phyloP scores from a whole-genome alignment of 2,329 filamentous ascomycete species.

The Hymenoscyphus repandus region DNA sequence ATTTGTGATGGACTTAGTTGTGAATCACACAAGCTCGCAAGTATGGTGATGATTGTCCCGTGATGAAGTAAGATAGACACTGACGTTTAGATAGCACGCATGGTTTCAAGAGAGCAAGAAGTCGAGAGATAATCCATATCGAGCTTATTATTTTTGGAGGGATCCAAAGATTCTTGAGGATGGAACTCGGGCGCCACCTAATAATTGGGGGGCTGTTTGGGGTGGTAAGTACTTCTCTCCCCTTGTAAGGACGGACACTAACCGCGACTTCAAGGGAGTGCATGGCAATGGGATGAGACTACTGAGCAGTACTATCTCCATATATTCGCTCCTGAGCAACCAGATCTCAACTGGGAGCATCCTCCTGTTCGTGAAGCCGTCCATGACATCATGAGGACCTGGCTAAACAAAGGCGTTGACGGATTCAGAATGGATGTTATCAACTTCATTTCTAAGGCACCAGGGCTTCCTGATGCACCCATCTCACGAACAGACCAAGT shows the following conservation, averaged over 20 bases:
- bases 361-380: slow-evolving; percentile 60
- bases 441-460: slow-evolving; percentile 60
- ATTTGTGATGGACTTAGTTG: slow-evolving; percentile 66
- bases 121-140: slow-evolving; percentile 42
- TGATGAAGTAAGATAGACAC: background rate
- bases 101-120: slow-evolving; percentile 54
- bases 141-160: slow-evolving; percentile 64
- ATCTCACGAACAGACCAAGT: slow-evolving; percentile 35
- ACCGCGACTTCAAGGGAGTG: slow-evolving; percentile 30
- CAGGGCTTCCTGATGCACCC: slow-evolving; percentile 49
- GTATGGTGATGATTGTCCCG: slow-evolving; percentile 10
- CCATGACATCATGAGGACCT: slow-evolving; percentile 66
- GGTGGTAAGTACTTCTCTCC: slow-evolving; percentile 38
- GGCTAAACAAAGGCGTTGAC: slow-evolving; percentile 59
- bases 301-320: slow-evolving; percentile 51
- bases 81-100: slow-evolving; percentile 36
- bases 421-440: slow-evolving; percentile 63
- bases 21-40: slow-evolving; percentile 57
- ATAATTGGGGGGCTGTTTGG: slow-evolving; percentile 40
- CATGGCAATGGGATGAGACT: slow-evolving; percentile 48
- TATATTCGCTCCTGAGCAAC: slow-evolving; percentile 65
- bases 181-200: slow-evolving; percentile 37
- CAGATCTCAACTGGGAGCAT: slow-evolving; percentile 75
- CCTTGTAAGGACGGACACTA: background rate
- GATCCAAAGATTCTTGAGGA: slow-evolving; percentile 28